Conservation (phyloP, 2,329 filamentous ascomycete species). For the Pseudocercospora pini-densiflorae region DNA sequence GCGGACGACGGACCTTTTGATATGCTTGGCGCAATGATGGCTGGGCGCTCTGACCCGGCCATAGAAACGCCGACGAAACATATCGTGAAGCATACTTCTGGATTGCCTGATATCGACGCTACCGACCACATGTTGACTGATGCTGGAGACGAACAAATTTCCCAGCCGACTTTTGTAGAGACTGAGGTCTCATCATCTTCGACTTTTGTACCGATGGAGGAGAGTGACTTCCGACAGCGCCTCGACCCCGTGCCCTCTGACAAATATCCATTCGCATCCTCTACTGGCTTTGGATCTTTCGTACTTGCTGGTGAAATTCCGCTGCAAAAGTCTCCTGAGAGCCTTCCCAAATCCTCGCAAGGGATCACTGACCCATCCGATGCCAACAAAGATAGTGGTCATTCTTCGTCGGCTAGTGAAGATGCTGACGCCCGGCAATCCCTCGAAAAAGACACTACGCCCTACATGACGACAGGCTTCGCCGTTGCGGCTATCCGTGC, state of each 20-base stretch:
- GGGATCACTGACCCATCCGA: neutral
- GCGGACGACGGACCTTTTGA: neutral
- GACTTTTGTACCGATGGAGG: neutral
- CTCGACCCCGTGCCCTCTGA: neutral
- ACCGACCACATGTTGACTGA: neutral
- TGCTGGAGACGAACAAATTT: neutral
- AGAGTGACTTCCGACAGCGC: neutral
- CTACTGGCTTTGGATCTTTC: neutral
- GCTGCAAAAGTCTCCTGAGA: neutral
- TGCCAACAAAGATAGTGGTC: neutral
- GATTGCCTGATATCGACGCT: neutral
- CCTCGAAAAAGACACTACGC: neutral
- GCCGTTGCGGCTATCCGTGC: slow-evolving; percentile 66
- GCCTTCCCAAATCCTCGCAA: neutral
- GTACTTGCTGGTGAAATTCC: neutral
- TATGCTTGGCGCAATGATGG: slow-evolving; percentile 26
- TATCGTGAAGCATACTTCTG: neutral
- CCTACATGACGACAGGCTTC: slow-evolving; percentile 51
- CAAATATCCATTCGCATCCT: neutral
- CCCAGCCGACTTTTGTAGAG: neutral
- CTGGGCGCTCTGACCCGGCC: neutral
- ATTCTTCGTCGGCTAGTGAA: neutral
- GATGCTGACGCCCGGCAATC: neutral
- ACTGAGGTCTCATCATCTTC: neutral
- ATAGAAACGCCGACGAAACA: neutral